A percentile compares a stretch with the other conserved stretches of the same genome.
Conservation (phyloP, 257 asterid genomes). For the Osmanthus fragrans region DNA sequence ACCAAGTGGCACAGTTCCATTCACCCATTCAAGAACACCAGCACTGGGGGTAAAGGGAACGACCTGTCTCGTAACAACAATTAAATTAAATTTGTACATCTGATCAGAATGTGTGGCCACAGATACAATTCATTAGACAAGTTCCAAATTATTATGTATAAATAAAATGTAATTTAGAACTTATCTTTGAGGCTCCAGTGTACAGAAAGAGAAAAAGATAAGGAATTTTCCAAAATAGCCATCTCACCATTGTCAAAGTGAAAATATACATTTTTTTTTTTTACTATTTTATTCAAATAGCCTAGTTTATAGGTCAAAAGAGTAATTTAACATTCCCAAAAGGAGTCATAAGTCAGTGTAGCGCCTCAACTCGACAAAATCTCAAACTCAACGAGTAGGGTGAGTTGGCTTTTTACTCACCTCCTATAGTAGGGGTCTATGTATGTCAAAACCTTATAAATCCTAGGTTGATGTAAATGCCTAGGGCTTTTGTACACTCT, state of each 20-base stretch:
- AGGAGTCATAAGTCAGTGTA: not conserved
- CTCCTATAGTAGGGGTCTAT: not conserved
- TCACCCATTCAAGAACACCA: constrained; percentile 99
- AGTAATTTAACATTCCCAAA: not conserved
- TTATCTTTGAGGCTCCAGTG: not conserved
- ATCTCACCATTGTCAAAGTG: not conserved
- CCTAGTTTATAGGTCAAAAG: not conserved
- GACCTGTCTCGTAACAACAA: constrained; percentile 55
- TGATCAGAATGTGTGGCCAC: constrained; percentile 11
- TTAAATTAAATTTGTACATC: constrained; percentile 1
- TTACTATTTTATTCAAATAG: not conserved
- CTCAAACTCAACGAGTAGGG: not conserved
- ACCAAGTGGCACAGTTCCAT: constrained; percentile 94
- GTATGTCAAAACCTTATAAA: not conserved
- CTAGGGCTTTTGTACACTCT: not conserved
- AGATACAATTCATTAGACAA: constrained; percentile 15
- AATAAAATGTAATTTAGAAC: constrained; percentile 3
- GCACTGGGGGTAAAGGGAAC: constrained; percentile 99
- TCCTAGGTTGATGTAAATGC: not conserved
- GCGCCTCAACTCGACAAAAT: not conserved
- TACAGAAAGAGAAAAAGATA: constrained; percentile 9
- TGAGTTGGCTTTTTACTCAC: not conserved
- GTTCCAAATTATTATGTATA: not conserved
- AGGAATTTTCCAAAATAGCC: not conserved
- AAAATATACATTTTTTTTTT: not conserved